Conservation (phyloP, 2,329 filamentous ascomycete species). For the Calonectria montana region DNA sequence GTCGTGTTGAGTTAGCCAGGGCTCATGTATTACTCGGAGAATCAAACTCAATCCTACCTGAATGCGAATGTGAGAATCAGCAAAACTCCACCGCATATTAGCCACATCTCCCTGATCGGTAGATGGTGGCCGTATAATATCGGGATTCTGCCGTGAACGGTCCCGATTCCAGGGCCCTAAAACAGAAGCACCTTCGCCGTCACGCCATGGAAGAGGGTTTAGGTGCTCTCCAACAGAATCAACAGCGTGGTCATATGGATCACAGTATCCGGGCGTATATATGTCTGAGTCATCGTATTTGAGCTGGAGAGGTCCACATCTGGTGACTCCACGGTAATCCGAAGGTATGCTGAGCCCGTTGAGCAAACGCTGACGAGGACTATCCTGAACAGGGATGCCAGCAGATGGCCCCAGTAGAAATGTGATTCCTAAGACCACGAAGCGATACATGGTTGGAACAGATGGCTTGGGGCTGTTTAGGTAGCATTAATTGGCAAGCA, state of each 20-base stretch:
- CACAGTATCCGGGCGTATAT: slow-evolving; percentile 69
- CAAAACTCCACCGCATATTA: slow-evolving; percentile 80
- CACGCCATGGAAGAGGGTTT: slow-evolving; percentile 73
- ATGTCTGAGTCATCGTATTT: slow-evolving; percentile 58
- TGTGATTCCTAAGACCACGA: background rate
- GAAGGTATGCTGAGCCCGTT: slow-evolving; percentile 60
- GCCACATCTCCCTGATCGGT: slow-evolving; percentile 78
- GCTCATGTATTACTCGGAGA: background rate
- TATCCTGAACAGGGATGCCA: slow-evolving; percentile 54
- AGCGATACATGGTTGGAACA: background rate
- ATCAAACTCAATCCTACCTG: slow-evolving; percentile 54
- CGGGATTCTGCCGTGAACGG: slow-evolving; percentile 76
- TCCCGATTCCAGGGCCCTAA: slow-evolving; percentile 77
- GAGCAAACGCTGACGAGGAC: slow-evolving; percentile 65
- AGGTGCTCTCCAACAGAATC: slow-evolving; percentile 70
- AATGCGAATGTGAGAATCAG: slow-evolving; percentile 72
- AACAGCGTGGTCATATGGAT: slow-evolving; percentile 71
- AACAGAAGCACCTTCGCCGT: slow-evolving; percentile 74
- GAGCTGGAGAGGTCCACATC: background rate
- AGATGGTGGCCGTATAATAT: slow-evolving; percentile 78
- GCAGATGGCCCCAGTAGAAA: background rate
- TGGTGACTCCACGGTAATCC: slow-evolving; percentile 52
- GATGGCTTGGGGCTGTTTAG: background rate
- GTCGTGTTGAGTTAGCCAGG: background rate
- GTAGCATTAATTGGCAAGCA: background rate